Percentiles rank a stretch among this genome's conserved stretches.
phyloP scores from a whole-genome alignment of 805 yeast species.

The Candida corydali region DNA sequence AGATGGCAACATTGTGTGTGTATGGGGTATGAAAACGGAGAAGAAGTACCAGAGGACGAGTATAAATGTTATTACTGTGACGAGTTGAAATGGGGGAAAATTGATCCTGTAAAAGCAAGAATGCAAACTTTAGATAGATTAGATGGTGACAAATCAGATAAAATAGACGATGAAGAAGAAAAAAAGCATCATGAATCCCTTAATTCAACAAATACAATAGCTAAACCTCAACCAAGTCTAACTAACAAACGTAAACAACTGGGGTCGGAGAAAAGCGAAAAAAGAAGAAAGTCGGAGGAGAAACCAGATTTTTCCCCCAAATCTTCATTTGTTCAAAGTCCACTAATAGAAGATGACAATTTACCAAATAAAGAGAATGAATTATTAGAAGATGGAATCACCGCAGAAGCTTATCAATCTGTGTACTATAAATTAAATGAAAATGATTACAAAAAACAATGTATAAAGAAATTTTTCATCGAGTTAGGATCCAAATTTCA shows the following conservation, averaged over 20 bases:
- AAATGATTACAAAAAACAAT: slow-evolving; percentile 41
- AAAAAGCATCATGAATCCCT: neutral
- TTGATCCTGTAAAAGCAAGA: slow-evolving; percentile 36
- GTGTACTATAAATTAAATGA: slow-evolving; percentile 45
- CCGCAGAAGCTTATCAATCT: slow-evolving; percentile 48
- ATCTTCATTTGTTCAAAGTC: neutral
- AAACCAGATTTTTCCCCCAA: neutral
- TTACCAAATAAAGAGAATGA: slow-evolving; percentile 44
- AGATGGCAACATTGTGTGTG: slow-evolving; percentile 97
- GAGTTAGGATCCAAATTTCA: slow-evolving; percentile 19
- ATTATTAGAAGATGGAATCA: slow-evolving; percentile 33
- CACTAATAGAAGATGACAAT: slow-evolving; percentile 3
- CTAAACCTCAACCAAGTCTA: slow-evolving; percentile 5
- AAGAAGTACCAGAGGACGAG: slow-evolving; percentile 72
- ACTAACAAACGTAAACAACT: slow-evolving; percentile 16
- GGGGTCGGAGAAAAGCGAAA: slow-evolving; percentile 13
- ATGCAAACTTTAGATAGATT: slow-evolving; percentile 27
- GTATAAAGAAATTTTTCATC: slow-evolving; percentile 20
- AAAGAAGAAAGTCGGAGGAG: slow-evolving; percentile 10
- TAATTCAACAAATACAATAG: neutral
- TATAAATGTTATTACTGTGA: slow-evolving; percentile 80
- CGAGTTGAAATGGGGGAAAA: slow-evolving; percentile 35
- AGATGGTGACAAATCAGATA: slow-evolving; percentile 15
- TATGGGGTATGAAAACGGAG: slow-evolving; percentile 68
- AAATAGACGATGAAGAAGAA: slow-evolving; percentile 1